Percentiles rank a stretch among this genome's conserved stretches.
These are phyloP conservation scores for Metarhizium guizhouense DNA, from an alignment of 2,329 filamentous ascomycete genomes.

Conservation along the genomic window DNA sequence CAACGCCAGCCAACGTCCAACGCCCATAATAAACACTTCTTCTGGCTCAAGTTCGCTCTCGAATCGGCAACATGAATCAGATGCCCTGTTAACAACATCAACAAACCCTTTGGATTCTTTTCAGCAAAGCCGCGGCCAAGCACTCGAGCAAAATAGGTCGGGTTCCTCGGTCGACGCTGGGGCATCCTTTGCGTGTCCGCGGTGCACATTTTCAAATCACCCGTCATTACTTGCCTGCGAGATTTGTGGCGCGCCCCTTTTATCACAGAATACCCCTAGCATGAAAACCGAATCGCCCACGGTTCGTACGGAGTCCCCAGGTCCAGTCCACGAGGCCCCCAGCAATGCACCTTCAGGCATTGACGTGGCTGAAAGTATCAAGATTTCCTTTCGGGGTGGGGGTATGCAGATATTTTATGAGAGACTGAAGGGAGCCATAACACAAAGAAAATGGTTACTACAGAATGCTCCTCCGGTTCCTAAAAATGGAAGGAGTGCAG, in stretches of 20 bases:
- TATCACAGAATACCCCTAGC: slow-evolving; percentile 38
- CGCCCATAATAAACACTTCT: slow-evolving; percentile 6
- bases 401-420: slow-evolving; percentile 89
- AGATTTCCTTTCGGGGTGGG: slow-evolving; percentile 82
- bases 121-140: background rate
- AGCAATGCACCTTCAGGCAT: slow-evolving; percentile 22
- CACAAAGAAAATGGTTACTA: slow-evolving; percentile 92
- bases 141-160: background rate
- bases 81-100: background rate
- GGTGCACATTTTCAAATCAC: slow-evolving; percentile 92
- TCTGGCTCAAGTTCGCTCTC: background rate
- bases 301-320: slow-evolving; percentile 64
- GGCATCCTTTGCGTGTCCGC: slow-evolving; percentile 58
- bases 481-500: slow-evolving; percentile 36
- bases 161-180: slow-evolving; percentile 7
- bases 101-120: background rate
- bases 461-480: slow-evolving; percentile 85
- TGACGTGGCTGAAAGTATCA: slow-evolving; percentile 67
- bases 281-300: slow-evolving; percentile 26
- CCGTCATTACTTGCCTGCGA: slow-evolving; percentile 80
- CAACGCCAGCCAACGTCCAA: slow-evolving; percentile 51
- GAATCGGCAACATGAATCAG: background rate
- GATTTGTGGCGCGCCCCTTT: slow-evolving; percentile 75
- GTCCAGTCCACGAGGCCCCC: slow-evolving; percentile 47
- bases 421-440: slow-evolving; percentile 74